Evolutionary conservation across 2,329 filamentous ascomycete species (phyloP), one percentile per base, ranked within the genome.

Genomic region (Monosporascus ibericus): DNA sequence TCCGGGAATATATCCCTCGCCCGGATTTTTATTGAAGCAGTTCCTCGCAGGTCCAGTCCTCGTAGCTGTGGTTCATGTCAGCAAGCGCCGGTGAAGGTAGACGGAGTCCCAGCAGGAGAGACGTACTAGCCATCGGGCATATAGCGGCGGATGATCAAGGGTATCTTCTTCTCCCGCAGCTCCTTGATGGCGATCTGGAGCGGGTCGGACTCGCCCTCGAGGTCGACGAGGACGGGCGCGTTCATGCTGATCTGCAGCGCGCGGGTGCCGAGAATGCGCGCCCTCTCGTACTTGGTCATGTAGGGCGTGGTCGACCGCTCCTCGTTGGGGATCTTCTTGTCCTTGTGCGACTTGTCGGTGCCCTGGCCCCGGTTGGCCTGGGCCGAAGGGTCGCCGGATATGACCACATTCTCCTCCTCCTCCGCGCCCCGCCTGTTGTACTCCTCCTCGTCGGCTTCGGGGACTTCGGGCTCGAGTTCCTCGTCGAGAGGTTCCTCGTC

Each of bases 41-140:
- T 73, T 99, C 94, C 74, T 97, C 94, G 74, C 92, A 96, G 37
- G 92, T 95, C 94, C 94, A 99, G 72, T 99, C 94, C 80, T 99
- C 94, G 72, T 97, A 97, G 76, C 88, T 92, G 60, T n/a, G 50
- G 27, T 24, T 22, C 18, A 34, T 14, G 30, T 34, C 14, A 25
- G 58, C 68, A 57, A 66, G 61, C 48, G 47, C 22, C 47, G 27
- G 47, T 30, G 37, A 9, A 27, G 39, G 9, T 8, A 14, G 11
- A 36, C 14, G 52, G 34, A 51, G 36, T 57, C 38, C 39, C 46
- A 52, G 54, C 50, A 54, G 47, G 52, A 63, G 30, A 36, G 34
- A 82, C 89, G 78, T 79, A 95, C 90, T 84, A 96, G 76, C 94
- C 94, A 75, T 99, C 94, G 22, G 94, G 94, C 68, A 99, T 81